Evolutionary conservation across 306 rosid species (phyloP).

Genomic region (Hippophae tibetana): DNA sequence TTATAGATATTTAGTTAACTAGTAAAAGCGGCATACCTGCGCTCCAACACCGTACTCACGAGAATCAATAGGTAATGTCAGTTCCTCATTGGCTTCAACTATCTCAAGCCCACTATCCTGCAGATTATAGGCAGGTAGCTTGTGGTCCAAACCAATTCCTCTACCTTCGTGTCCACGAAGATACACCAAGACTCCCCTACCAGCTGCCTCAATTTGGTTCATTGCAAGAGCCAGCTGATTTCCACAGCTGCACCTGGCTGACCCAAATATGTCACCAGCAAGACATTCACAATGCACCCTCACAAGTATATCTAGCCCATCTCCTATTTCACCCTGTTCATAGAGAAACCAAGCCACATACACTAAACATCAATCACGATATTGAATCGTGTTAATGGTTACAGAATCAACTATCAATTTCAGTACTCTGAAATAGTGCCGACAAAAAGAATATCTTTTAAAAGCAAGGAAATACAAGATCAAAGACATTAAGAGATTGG

Average conservation of each 20-base stretch:
- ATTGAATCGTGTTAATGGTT: neutral
- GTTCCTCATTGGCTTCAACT: slow-evolving; percentile 78
- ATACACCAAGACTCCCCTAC: slow-evolving; percentile 71
- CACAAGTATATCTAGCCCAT: slow-evolving; percentile 69
- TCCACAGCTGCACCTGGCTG: slow-evolving; percentile 85
- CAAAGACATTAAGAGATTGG: too few species aligned
- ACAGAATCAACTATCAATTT: too few species aligned
- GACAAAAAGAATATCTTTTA: too few species aligned
- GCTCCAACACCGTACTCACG: slow-evolving; percentile 88
- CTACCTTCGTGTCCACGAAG: slow-evolving; percentile 86
- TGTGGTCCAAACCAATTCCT: slow-evolving; percentile 85
- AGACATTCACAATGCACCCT: slow-evolving; percentile 87
- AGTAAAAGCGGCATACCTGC: slow-evolving; percentile 43
- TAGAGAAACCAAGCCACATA: slow-evolving; percentile 3
- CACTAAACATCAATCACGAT: neutral
- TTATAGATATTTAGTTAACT: neutral
- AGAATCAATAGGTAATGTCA: slow-evolving; percentile 78
- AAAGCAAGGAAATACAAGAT: too few species aligned
- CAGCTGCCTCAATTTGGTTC: slow-evolving; percentile 81
- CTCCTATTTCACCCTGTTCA: slow-evolving; percentile 74
- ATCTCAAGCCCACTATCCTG: slow-evolving; percentile 71
- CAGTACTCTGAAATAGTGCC: too few species aligned
- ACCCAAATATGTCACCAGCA: slow-evolving; percentile 88
- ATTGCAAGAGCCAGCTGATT: slow-evolving; percentile 71
- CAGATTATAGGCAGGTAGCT: slow-evolving; percentile 71